Evolutionary conservation across 345 rosid species (phyloP).

Genomic region (Orychophragmus violaceus): DNA sequence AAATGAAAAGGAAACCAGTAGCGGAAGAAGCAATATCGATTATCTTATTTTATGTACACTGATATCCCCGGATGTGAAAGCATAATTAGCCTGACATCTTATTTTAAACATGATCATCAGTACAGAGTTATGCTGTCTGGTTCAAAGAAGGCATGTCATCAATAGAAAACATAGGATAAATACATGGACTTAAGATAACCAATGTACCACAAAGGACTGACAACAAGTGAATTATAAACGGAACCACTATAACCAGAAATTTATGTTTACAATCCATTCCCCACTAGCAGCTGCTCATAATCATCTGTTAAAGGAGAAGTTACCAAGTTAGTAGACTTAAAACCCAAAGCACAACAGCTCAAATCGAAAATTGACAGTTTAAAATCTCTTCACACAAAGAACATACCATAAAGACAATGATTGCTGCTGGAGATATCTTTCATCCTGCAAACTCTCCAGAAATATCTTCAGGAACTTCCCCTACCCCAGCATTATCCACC

Average conservation of each 20-base stretch:
- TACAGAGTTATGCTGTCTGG: conserved; percentile 1
- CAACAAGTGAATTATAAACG: conserved; percentile 30
- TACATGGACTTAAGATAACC: not conserved
- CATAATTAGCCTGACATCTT: no score
- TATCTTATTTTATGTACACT: no score
- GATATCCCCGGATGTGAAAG: no score
- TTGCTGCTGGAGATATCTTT: conserved; percentile 42
- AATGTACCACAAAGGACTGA: conserved; percentile 22
- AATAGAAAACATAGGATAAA: conserved; percentile 1
- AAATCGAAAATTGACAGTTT: not conserved
- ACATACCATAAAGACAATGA: conserved; percentile 54
- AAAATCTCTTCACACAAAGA: conserved; percentile 33
- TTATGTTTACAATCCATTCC: conserved; percentile 40
- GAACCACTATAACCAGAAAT: conserved; percentile 30
- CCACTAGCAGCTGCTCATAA: conserved; percentile 37
- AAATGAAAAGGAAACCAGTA: no score
- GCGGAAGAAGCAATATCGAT: no score
- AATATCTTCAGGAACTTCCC: conserved; percentile 78
- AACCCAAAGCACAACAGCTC: conserved; percentile 19
- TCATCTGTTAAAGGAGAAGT: conserved; percentile 58
- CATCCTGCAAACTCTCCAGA: conserved; percentile 56
- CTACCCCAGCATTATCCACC: conserved; percentile 48
- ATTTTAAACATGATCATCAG: not conserved
- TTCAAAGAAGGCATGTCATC: not conserved
- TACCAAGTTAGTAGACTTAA: conserved; percentile 32